Evolutionary conservation across 2,329 filamentous ascomycete genomes (phyloP).

Genomic region (Colletotrichum sp.): DNA sequence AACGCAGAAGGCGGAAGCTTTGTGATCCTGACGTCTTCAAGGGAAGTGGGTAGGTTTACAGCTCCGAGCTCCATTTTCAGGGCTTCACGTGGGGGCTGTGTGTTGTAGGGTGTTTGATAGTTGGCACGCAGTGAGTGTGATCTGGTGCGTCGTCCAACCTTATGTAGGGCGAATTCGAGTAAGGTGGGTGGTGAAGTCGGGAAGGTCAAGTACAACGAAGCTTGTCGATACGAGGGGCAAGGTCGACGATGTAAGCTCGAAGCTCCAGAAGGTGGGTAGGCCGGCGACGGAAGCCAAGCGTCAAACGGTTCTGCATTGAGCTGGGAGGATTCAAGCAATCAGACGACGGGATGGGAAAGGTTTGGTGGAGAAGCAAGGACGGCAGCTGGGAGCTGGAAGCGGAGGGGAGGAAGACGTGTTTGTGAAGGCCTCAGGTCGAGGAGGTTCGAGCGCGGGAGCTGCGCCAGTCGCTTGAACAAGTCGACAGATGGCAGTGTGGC

Average conservation of each 20-base stretch:
- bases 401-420: background rate
- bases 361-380: background rate
- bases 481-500: background rate
- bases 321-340: constrained; percentile 1
- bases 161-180: background rate
- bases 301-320: constrained; percentile 7
- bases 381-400: background rate
- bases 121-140: background rate
- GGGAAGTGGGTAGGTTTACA: constrained; percentile 44
- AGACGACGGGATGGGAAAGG: background rate
- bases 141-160: background rate
- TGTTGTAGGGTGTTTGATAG: background rate
- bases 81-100: background rate
- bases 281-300: background rate
- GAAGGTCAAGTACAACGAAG: background rate
- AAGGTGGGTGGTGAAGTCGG: background rate
- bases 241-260: background rate
- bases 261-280: background rate
- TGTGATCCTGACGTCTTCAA: constrained; percentile 58
- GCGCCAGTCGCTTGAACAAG: background rate
- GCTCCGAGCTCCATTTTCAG: background rate
- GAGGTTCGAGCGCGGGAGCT: background rate
- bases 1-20: constrained; percentile 70
- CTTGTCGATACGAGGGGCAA: background rate
- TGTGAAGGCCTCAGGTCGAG: background rate